Evolutionary conservation across 208 protist genomes (phyloP).

Genomic region (Wallacemonas sp.): DNA sequence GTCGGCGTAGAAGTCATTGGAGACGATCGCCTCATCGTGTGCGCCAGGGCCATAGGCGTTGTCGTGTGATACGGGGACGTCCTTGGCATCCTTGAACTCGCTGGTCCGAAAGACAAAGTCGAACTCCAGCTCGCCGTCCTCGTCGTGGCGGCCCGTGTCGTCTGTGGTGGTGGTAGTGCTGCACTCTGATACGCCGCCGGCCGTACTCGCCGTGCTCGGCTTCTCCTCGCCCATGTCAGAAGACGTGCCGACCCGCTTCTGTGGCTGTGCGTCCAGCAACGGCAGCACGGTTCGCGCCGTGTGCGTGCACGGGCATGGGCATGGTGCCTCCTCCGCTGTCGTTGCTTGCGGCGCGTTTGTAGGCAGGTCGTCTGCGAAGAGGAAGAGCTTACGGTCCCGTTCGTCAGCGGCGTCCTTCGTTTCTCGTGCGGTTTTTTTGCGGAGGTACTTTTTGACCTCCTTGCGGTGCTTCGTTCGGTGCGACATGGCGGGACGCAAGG

Average conservation of each 20-base stretch:
- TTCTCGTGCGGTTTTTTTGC: slow-evolving; percentile 45
- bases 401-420: slow-evolving; percentile 41
- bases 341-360: not conserved
- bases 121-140: slow-evolving; percentile 42
- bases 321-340: not conserved
- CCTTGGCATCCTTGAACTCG: slow-evolving; percentile 21
- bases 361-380: slow-evolving; percentile 21
- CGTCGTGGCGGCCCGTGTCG: not conserved
- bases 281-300: no score
- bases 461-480: slow-evolving; percentile 60
- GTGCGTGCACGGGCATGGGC: not conserved
- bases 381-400: slow-evolving; percentile 56
- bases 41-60: slow-evolving; percentile 12
- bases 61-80: not conserved
- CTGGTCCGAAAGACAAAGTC: slow-evolving; percentile 60
- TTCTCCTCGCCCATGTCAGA: slow-evolving; percentile 1
- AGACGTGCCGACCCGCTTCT: not conserved
- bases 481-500: not conserved
- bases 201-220: not conserved
- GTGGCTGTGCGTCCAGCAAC: not conserved
- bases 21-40: slow-evolving; percentile 32
- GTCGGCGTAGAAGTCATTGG: slow-evolving; percentile 35
- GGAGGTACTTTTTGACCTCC: slow-evolving; percentile 75
- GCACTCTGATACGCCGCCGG: not conserved
- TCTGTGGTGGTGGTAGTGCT: not conserved